Evolutionary conservation across 108 stramenopile genomes (phyloP).

Genomic region (Discostella pseudostelligera): DNA sequence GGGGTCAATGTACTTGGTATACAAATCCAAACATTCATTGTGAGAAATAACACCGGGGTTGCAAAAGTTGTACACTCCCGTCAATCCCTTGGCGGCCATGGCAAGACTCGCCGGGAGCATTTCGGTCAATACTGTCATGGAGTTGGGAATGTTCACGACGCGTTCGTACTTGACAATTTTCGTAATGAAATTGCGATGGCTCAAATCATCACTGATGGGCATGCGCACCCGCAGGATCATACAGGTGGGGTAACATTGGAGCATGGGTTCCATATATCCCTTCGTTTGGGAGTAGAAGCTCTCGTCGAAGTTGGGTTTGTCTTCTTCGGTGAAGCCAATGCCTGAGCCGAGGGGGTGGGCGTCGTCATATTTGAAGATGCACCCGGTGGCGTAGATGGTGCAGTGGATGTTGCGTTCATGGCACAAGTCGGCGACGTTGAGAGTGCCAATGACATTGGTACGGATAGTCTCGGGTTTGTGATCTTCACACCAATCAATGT

Average conservation of each 20-base stretch:
- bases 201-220: slow-evolving; percentile 97
- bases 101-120: slow-evolving; percentile 94
- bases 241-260: slow-evolving; percentile 84
- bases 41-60: slow-evolving; percentile 99
- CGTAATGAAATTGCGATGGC: slow-evolving; percentile 97
- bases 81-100: slow-evolving; percentile 89
- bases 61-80: slow-evolving; percentile 99
- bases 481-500: slow-evolving; percentile 99
- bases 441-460: slow-evolving; percentile 96
- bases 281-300: slow-evolving; percentile 99
- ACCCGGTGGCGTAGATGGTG: slow-evolving; percentile 98
- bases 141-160: slow-evolving; percentile 99
- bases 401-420: slow-evolving; percentile 88
- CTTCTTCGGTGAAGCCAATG: slow-evolving; percentile 96
- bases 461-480: slow-evolving; percentile 96
- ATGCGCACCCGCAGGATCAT: slow-evolving; percentile 96
- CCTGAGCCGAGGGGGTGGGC: slow-evolving; percentile 89
- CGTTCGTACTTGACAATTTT: slow-evolving; percentile 97
- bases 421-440: slow-evolving; percentile 93
- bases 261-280: slow-evolving; percentile 97
- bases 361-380: slow-evolving; percentile 99
- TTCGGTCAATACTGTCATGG: slow-evolving; percentile 97
- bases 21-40: slow-evolving; percentile 96
- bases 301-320: slow-evolving; percentile 94
- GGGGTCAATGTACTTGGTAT: slow-evolving; percentile 98